phyloP scores from a whole-genome alignment of 768 basidiomycete genomes.

The Tricholoma bakamatsutake region DNA sequence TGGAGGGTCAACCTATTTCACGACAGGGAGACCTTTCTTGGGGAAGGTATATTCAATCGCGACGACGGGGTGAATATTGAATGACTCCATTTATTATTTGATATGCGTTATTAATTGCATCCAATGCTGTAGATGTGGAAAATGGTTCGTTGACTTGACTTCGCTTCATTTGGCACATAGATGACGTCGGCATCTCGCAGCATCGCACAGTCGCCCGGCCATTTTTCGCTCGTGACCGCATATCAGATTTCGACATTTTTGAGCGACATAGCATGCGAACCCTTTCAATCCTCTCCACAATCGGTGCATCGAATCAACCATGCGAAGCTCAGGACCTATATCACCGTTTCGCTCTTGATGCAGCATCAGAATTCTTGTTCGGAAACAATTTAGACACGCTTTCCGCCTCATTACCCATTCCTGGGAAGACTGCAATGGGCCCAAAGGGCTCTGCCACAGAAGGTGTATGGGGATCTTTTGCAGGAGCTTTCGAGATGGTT shows the following conservation, averaged over 20 bases:
- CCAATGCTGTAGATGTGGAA: constrained; percentile 48
- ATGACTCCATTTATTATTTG: constrained; percentile 12
- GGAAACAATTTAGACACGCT: constrained; percentile 60
- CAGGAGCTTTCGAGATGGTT: constrained; percentile 50
- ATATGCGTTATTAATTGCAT: constrained; percentile 2
- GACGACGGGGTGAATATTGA: constrained; percentile 51
- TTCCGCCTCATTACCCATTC: constrained; percentile 44
- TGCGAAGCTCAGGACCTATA: constrained; percentile 67
- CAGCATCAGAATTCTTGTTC: constrained; percentile 70
- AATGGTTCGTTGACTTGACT: constrained; percentile 35
- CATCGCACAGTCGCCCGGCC: constrained; percentile 65
- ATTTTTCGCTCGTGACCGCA: constrained; percentile 69
- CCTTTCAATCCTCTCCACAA: constrained; percentile 39
- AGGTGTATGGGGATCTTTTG: constrained; percentile 59
- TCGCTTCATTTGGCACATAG: background rate
- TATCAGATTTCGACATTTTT: constrained; percentile 64
- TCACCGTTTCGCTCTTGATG: constrained; percentile 62
- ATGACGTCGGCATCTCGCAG: constrained; percentile 23
- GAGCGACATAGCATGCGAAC: constrained; percentile 48
- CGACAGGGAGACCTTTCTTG: constrained; percentile 55
- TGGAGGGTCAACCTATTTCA: background rate
- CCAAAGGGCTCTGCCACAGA: constrained; percentile 56
- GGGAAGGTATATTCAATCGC: constrained; percentile 72
- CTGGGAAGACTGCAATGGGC: constrained; percentile 39
- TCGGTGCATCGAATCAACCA: constrained; percentile 32